Evolutionary conservation across 208 protist species (phyloP).

Genomic region (Crithidia brevicula): DNA sequence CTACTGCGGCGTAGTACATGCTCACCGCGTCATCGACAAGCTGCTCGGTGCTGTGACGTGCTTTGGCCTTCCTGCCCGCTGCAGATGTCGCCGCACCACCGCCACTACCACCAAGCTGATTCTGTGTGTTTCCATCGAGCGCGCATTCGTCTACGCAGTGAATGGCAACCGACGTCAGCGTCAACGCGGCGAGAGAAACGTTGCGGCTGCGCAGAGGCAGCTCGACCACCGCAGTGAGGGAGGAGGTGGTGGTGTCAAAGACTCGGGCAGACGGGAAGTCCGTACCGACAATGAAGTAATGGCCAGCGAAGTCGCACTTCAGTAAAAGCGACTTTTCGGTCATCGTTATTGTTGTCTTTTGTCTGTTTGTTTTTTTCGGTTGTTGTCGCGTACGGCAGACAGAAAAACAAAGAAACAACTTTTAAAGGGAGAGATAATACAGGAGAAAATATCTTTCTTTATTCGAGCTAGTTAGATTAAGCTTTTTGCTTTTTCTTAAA

Average conservation of each 20-base stretch:
- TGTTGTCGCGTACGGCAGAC: no score
- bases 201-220: conserved; percentile 45
- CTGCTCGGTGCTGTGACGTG: conserved; percentile 6
- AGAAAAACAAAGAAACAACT: no score
- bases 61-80: background rate
- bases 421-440: no score
- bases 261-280: conserved; percentile 82
- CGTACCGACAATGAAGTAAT: conserved; percentile 76
- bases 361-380: no score
- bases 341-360: conserved; percentile 36
- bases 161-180: conserved; percentile 68
- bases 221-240: conserved; percentile 57
- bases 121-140: background rate
- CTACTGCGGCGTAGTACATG: conserved; percentile 58
- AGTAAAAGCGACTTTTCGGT: conserved; percentile 77
- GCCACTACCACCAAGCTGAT: background rate
- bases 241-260: conserved; percentile 69
- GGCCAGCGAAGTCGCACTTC: conserved; percentile 46
- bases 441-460: no score
- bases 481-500: no score
- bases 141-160: background rate
- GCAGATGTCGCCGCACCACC: background rate
- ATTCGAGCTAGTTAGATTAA: no score
- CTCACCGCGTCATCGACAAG: conserved; percentile 25
- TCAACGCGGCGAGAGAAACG: conserved; percentile 52